Conservation (phyloP, 2,329 filamentous ascomycete genomes). For the Paraphoma sp. region DNA sequence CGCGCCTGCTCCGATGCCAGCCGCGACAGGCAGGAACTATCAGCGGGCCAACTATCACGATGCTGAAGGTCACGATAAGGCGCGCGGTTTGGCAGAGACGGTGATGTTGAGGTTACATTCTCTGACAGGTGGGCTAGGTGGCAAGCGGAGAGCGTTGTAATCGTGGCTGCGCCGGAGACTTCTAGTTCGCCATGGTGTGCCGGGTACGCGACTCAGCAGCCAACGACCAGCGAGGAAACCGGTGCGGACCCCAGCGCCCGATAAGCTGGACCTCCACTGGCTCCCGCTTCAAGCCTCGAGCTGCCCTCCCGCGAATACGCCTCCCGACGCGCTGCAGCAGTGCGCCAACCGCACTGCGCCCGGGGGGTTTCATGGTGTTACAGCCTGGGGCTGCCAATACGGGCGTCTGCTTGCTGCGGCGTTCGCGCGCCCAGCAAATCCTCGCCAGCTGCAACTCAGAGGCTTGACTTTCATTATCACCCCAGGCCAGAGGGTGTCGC, state of each 20-base stretch:
- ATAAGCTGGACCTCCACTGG: conserved; percentile 5
- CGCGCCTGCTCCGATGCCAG: conserved; percentile 7
- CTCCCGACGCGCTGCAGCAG: conserved; percentile 17
- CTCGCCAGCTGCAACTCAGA: conserved; percentile 7
- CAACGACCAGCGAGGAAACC: conserved; percentile 9
- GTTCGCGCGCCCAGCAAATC: conserved; percentile 12
- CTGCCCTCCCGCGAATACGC: conserved; percentile 9
- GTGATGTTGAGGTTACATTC: conserved; percentile 35
- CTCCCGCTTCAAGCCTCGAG: conserved; percentile 7
- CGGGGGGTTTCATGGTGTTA: conserved; percentile 11
- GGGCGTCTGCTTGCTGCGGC: conserved; percentile 9
- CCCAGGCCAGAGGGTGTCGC: conserved; percentile 35
- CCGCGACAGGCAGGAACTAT: conserved; percentile 4
- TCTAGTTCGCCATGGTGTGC: conserved; percentile 10
- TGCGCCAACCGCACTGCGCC: not conserved
- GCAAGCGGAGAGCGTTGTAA: conserved; percentile 34
- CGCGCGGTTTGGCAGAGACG: conserved; percentile 12
- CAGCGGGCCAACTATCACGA: conserved; percentile 1
- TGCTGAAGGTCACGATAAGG: conserved; percentile 14
- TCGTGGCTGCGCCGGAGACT: conserved; percentile 22
- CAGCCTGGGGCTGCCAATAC: conserved; percentile 10
- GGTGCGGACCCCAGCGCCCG: conserved; percentile 7
- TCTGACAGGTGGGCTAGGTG: conserved; percentile 1
- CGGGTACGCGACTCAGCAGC: conserved; percentile 13
- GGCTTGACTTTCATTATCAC: conserved; percentile 12